These are phyloP conservation scores for Posidonia oceanica DNA, from an alignment of 116 monocot species.

Conservation along the genomic window DNA sequence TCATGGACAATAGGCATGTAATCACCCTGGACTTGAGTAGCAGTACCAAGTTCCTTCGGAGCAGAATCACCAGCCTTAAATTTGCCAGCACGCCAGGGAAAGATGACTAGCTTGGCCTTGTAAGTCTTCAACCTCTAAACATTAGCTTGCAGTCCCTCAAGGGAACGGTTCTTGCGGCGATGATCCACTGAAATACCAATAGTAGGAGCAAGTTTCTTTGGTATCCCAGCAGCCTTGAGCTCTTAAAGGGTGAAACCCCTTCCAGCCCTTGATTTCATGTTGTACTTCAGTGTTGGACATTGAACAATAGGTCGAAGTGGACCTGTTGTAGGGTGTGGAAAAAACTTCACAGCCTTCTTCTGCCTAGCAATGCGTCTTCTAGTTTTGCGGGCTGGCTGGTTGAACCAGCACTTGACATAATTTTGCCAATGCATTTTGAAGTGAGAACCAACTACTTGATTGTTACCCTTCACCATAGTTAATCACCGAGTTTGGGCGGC, in stretches of 20 bases:
- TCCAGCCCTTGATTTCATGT: constrained; percentile 39
- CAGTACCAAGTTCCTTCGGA: constrained; percentile 25
- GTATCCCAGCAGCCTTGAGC: constrained; percentile 25
- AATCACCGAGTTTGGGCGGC: no score
- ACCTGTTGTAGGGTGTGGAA: constrained; percentile 33
- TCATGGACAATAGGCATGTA: constrained; percentile 28
- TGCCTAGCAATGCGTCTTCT: constrained; percentile 34
- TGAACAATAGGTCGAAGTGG: constrained; percentile 40
- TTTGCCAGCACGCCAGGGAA: constrained; percentile 19
- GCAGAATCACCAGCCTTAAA: constrained; percentile 33
- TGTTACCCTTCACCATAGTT: constrained; percentile 38
- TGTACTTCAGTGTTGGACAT: constrained; percentile 43
- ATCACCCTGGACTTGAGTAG: constrained; percentile 30
- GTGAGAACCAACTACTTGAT: constrained; percentile 35
- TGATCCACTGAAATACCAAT: constrained; percentile 29
- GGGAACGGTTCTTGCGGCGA: constrained; percentile 21
- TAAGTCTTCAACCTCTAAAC: constrained; percentile 20
- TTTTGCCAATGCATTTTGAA: constrained; percentile 62
- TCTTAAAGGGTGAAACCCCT: constrained; percentile 45
- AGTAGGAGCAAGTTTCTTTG: constrained; percentile 22
- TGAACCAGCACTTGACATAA: constrained; percentile 49
- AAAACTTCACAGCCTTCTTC: constrained; percentile 36
- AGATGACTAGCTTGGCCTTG: constrained; percentile 28
- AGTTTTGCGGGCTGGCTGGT: constrained; percentile 40
- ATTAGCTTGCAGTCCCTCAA: constrained; percentile 23